A percentile compares a stretch with the other conserved stretches of the same genome.
phyloP scores from a whole-genome alignment of 345 rosid genomes.

The Rubroshorea leprosula region DNA sequence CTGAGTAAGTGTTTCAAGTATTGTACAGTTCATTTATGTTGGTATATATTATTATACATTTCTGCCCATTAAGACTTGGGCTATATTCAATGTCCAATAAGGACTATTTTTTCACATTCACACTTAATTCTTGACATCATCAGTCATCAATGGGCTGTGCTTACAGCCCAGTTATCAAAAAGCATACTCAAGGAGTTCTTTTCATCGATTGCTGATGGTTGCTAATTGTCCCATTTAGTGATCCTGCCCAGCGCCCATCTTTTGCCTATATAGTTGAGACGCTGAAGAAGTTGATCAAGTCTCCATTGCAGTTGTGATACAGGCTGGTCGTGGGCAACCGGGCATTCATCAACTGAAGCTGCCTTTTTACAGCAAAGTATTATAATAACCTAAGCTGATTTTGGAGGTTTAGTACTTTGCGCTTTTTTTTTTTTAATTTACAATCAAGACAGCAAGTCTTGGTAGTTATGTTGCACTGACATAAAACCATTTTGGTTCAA shows the following conservation, averaged over 20 bases:
- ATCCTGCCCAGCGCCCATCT: conserved; percentile 75
- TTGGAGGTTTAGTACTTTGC: neutral
- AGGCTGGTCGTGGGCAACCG: conserved; percentile 35
- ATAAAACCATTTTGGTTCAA: neutral
- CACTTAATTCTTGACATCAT: no score
- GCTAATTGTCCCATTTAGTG: conserved; percentile 32
- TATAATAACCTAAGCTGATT: conserved; percentile 5
- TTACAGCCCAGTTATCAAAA: no score
- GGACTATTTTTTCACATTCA: no score
- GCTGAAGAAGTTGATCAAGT: conserved; percentile 75
- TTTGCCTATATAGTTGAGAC: conserved; percentile 57
- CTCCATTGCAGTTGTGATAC: conserved; percentile 57
- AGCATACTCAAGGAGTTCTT: no score
- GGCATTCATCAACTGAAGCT: neutral
- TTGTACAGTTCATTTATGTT: neutral
- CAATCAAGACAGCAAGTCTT: conserved; percentile 1
- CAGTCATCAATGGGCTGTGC: no score
- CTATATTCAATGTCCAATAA: neutral
- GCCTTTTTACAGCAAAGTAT: neutral
- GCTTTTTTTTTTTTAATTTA: no score
- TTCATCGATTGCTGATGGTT: neutral
- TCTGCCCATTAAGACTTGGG: no score
- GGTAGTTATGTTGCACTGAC: conserved; percentile 3
- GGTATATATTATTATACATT: neutral
- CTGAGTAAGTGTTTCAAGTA: conserved; percentile 45